Evolutionary conservation across 306 rosid genomes (phyloP).

Genomic region (Cicer pinnatifidum): DNA sequence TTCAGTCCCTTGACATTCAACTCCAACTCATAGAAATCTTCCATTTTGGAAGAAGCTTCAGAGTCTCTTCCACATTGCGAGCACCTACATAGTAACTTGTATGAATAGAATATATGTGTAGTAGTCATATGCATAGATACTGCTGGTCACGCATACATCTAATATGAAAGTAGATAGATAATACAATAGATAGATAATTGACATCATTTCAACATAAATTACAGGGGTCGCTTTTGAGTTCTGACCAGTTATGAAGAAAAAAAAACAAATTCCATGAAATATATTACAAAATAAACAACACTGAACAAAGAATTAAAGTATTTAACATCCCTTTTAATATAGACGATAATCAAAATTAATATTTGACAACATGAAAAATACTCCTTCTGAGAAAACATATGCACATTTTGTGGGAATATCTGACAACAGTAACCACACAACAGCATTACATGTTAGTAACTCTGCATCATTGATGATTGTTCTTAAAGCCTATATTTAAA

Average conservation of each 20-base stretch:
- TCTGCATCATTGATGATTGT: constrained; percentile 14
- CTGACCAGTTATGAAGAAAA: constrained; percentile 17
- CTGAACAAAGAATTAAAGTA: constrained; percentile 6
- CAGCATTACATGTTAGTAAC: constrained; percentile 8
- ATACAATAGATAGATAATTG: constrained; percentile 17
- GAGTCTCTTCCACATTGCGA: constrained; percentile 87
- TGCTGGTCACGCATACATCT: constrained; percentile 5
- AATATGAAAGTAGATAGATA: constrained; percentile 6
- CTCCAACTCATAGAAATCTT: constrained; percentile 98
- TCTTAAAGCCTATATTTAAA: not conserved
- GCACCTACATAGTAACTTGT: constrained; percentile 60
- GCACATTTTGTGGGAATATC: constrained; percentile 14
- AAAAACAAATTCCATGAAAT: constrained; percentile 17
- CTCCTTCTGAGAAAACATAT: not conserved
- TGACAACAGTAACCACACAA: constrained; percentile 4
- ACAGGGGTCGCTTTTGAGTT: not conserved
- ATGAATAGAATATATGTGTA: constrained; percentile 42
- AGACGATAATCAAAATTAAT: constrained; percentile 1
- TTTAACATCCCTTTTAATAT: constrained; percentile 7
- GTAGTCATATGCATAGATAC: constrained; percentile 25
- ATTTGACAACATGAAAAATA: constrained; percentile 32
- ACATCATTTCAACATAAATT: constrained; percentile 21
- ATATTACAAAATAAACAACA: constrained; percentile 30
- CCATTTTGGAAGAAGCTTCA: constrained; percentile 94
- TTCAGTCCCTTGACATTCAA: constrained; percentile 87